Base-by-base conservation (phyloP, 371 early-diverging fungal genomes). In the Dinochytrium kinnereticum region DNA sequence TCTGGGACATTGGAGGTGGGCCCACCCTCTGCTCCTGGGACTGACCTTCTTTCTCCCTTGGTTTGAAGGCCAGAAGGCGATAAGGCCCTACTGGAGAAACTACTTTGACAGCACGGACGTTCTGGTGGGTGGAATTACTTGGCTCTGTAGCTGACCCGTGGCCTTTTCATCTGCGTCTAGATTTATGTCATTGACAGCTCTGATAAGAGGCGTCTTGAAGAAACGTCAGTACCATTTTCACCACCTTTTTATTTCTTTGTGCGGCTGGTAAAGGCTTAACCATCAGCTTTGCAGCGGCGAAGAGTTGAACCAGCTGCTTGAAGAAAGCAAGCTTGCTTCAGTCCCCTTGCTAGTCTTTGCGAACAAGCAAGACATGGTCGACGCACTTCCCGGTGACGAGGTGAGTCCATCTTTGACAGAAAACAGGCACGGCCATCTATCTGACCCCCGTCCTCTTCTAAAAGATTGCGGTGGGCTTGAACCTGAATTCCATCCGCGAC, bases 1-100 rank as follows among this genome's bases (percentile, higher is more conserved):
- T 92, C 37, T 86, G 91, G 83, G 92, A 92, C 72, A 85, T 92
- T 70, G 92, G 92, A 49, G 91, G 90, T 68, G 50, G 1, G 24
- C 30, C 64, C 10, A 39, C 26, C 38, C 36, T 2, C 26, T 10
- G 37, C 5, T 24, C 24, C 7, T 2, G 30, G 17, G 2, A 19
- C 31, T 51, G 10, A 36, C 36, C 53, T 34, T 36, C 17, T 50
- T 38, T 36, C n/a, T n/a, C n/a, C n/a, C n/a, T n/a, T n/a, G n/a
- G n/a, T n/a, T n/a, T n/a, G n/a, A n/a, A 84, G 86, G 87, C 19
- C 90, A 91, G 65, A 75, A 82, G 66, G 64, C 85, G 13, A 90
- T 92, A 51, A 57, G 89, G 21, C 83, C 87, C 40, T 91, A 88
- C 66, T 92, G 91, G 91, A 72, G 88, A 40, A 91, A 90, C 75